Evolutionary conservation across 495 filamentous ascomycete genomes (phyloP).

Genomic region (Bryoglossum gracile): DNA sequence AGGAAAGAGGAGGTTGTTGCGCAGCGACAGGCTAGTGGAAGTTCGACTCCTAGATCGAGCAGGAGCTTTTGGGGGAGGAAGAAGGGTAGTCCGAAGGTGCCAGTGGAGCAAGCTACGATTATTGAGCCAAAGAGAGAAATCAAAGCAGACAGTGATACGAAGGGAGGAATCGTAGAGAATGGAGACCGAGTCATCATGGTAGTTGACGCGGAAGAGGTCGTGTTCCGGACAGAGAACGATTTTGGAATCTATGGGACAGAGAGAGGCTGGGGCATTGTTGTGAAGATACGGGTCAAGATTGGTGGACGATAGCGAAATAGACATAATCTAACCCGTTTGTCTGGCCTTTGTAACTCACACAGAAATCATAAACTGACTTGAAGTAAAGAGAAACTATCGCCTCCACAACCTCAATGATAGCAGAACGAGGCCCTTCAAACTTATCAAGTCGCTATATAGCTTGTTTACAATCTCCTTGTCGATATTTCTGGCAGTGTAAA

Average conservation of each 20-base stretch:
- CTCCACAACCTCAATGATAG: too few relatives aligned
- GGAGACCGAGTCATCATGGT: constrained; percentile 29
- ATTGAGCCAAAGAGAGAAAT: constrained; percentile 5
- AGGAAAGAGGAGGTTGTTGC: constrained; percentile 6
- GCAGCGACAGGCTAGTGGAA: constrained; percentile 4
- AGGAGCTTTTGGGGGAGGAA: constrained; percentile 12
- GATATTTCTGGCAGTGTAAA: too few relatives aligned
- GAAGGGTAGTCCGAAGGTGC: constrained; percentile 16
- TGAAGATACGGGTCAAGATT: constrained; percentile 25
- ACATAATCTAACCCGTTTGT: too few relatives aligned
- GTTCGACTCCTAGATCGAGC: constrained; percentile 6
- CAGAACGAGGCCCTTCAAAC: too few relatives aligned
- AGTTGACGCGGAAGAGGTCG: constrained; percentile 42
- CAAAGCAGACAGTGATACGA: not conserved
- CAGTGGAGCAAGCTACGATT: constrained; percentile 1
- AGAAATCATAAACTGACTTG: too few relatives aligned
- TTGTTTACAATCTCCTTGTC: too few relatives aligned
- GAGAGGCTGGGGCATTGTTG: constrained; percentile 41
- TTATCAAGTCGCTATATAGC: too few relatives aligned
- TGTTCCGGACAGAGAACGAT: constrained; percentile 44
- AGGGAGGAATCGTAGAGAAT: constrained; percentile 11
- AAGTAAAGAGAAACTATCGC: too few relatives aligned
- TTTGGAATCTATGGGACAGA: constrained; percentile 46
- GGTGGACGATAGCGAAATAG: not conserved
- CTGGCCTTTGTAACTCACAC: too few relatives aligned